Base-by-base conservation (phyloP, 768 basidiomycete species). In the Podaxis rugospora region DNA sequence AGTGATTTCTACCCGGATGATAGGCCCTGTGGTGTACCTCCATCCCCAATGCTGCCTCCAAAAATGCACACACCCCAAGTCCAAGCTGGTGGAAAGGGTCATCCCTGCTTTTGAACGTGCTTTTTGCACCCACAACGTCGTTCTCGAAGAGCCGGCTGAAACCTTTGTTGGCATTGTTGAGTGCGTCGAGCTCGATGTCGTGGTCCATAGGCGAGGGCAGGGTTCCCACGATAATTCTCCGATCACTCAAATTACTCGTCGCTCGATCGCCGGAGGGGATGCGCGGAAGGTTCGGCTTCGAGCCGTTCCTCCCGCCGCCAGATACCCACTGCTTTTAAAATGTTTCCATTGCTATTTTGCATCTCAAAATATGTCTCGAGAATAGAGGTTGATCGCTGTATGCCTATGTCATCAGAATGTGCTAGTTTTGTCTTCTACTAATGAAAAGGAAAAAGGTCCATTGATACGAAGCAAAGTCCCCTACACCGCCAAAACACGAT, bases 1-100 rank as follows among this genome's bases (percentile, higher is more conserved):
- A 61, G 46, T 51, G 2, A 11, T 13, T 10, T 39, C 18, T 42
- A 23, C 44, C 44, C 18, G 14, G 18, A 18, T 5, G 21, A 51
- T 13, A 50, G 32, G 18, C 28, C n/a, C 13, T 25, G 40, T 16
- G 25, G 21, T 74, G 11, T 39, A 87, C 88, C 81, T 93, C 91
- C 85, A 92, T 84, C n/a, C 89, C 88, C 13, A 92, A 74, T 0
- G 87, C 89, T 0, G 90, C 92, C 70, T 91, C 86, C 47, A 92
- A 74, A 65, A 92, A 92, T 0, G 83, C 82, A 61, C 86, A 87
- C 0, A 87, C 84, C 14, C 90, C 91, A 0, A 84, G 74, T 1
- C 91, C 91, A 61, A 92, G 77, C 18, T 83, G 76, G 70, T 93
- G 90, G 66, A 90, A 88, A 0, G 91, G 85, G 40, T 87, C 87